Conservation (phyloP, 2,329 filamentous ascomycete genomes). For the Neonectria faginata region DNA sequence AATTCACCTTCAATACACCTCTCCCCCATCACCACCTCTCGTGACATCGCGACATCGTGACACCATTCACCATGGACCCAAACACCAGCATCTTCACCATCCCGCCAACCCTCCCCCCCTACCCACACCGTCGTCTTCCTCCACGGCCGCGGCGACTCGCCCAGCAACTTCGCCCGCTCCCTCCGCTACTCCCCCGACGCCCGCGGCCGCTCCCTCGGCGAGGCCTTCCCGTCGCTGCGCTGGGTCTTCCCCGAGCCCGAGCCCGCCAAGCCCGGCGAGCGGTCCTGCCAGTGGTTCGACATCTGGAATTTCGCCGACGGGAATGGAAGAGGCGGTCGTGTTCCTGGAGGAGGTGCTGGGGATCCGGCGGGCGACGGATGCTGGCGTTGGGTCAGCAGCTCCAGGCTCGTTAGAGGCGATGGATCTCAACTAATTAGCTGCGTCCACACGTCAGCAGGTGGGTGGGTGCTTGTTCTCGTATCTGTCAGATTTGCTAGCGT, state of each 20-base stretch:
- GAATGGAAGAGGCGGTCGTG: conserved; percentile 55
- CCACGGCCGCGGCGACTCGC: conserved; percentile 57
- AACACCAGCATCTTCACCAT: conserved; percentile 22
- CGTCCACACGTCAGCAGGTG: neutral
- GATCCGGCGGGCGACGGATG: conserved; percentile 4
- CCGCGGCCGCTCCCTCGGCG: conserved; percentile 47
- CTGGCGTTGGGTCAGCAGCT: neutral
- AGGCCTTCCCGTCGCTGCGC: conserved; percentile 57
- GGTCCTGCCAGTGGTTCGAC: conserved; percentile 62
- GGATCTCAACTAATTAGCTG: neutral
- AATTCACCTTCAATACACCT: neutral
- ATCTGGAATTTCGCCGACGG: conserved; percentile 57
- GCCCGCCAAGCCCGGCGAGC: conserved; percentile 33
- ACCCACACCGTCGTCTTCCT: conserved; percentile 60
- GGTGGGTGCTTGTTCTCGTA: conserved; percentile 2
- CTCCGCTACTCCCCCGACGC: conserved; percentile 48
- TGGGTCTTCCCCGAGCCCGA: conserved; percentile 62
- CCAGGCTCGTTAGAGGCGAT: neutral
- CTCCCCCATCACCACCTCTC: neutral
- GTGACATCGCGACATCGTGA: neutral
- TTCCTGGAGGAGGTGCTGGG: conserved; percentile 45
- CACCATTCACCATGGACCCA: conserved; percentile 12
- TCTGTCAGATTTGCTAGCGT: conserved; percentile 1
- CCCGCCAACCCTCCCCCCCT: conserved; percentile 38
- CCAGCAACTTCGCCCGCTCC: conserved; percentile 46